phyloP scores from a whole-genome alignment of 116 monocot genomes.

The Dioscorea cayenensis region DNA sequence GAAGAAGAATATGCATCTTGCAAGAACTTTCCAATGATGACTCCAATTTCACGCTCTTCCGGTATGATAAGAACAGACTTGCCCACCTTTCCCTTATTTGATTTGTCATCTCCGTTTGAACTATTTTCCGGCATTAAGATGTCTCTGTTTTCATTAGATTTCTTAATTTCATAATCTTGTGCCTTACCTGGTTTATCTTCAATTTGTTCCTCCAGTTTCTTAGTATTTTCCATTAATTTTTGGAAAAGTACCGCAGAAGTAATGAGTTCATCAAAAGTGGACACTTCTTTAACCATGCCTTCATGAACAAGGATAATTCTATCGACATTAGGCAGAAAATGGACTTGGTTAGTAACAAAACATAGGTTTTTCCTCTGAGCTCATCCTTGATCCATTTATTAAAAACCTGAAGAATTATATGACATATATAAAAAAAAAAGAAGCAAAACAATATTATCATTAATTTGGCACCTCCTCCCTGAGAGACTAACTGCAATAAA shows the following conservation, averaged over 20 bases:
- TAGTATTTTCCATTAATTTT: slow-evolving; percentile 99
- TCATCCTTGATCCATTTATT: slow-evolving; percentile 95
- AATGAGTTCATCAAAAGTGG: slow-evolving; percentile 88
- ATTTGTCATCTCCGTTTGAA: slow-evolving; percentile 23
- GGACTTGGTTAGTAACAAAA: too few relatives aligned
- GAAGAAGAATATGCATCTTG: too few relatives aligned
- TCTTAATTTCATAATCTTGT: slow-evolving; percentile 8
- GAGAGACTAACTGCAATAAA: too few relatives aligned
- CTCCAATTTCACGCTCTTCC: too few relatives aligned
- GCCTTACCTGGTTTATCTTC: slow-evolving; percentile 46
- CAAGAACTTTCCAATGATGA: too few relatives aligned
- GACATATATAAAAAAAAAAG: not conserved
- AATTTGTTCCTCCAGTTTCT: slow-evolving; percentile 85
- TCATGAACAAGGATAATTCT: slow-evolving; percentile 86
- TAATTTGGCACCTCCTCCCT: not conserved
- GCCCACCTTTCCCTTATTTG: too few relatives aligned
- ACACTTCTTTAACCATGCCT: slow-evolving; percentile 87
- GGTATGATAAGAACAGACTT: too few relatives aligned
- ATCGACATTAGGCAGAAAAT: too few relatives aligned
- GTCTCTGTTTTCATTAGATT: slow-evolving; percentile 42
- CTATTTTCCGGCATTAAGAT: slow-evolving; percentile 15
- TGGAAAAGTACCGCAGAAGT: slow-evolving; percentile 62
- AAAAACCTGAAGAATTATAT: slow-evolving; percentile 61
- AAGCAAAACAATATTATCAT: not conserved
- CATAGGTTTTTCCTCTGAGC: too few relatives aligned